A percentile compares a stretch with the other conserved stretches of the same genome.
Evolutionary conservation across 495 filamentous ascomycete species (phyloP).

Genomic region (Xylaria longipes): DNA sequence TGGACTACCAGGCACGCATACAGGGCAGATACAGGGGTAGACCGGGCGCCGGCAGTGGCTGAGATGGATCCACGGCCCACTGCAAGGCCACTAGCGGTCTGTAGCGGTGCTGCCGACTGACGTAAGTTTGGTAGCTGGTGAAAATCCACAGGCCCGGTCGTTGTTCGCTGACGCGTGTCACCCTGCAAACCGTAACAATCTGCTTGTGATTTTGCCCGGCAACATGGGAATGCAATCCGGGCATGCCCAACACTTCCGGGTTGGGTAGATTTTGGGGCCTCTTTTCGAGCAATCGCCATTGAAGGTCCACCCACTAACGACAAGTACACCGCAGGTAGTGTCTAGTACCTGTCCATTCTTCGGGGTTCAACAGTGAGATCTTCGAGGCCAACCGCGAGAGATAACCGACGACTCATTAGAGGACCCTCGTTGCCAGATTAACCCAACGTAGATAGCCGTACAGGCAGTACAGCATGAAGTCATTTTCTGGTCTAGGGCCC

Average conservation of each 20-base stretch:
- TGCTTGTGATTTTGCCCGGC: background rate
- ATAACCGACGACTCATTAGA: slow-evolving; percentile 2
- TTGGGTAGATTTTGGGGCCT: background rate
- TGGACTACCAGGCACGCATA: too few species aligned
- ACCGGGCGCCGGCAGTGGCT: background rate
- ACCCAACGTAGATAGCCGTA: background rate
- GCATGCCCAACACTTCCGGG: background rate
- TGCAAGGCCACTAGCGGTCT: background rate
- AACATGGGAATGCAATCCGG: background rate
- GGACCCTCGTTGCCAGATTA: background rate
- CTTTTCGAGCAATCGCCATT: background rate
- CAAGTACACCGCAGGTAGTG: background rate
- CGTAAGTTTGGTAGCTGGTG: slow-evolving; percentile 13
- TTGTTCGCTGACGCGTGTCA: slow-evolving; percentile 18
- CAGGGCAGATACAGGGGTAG: too few species aligned
- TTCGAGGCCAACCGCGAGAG: background rate
- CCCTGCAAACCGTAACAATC: background rate
- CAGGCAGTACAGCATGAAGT: background rate
- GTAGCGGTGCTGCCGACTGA: background rate
- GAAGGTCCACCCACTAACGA: background rate
- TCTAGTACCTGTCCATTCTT: background rate
- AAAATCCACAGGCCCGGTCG: background rate
- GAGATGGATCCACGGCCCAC: background rate
- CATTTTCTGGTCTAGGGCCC: background rate
- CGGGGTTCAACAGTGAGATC: background rate